These are phyloP conservation scores for Aspergillus campestris DNA, from an alignment of 495 filamentous ascomycete species.

Conservation along the genomic window DNA sequence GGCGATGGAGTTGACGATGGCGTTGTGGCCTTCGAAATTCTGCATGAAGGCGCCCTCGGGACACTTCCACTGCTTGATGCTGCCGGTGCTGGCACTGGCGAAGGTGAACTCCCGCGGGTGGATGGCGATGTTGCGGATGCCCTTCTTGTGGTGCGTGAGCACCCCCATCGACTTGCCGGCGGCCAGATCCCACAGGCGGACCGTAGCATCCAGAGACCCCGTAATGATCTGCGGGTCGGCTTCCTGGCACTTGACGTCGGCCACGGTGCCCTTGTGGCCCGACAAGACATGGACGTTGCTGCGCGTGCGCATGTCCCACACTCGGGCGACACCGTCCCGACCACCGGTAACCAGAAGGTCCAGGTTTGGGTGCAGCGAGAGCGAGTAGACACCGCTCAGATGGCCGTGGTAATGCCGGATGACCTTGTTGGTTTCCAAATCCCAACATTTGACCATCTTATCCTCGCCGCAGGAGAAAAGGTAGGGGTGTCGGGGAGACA, in stretches of 20 bases:
- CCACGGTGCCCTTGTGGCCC: constrained; percentile 84
- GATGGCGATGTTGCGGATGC: constrained; percentile 73
- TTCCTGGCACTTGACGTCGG: constrained; percentile 87
- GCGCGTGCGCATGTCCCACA: constrained; percentile 98
- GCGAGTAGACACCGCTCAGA: constrained; percentile 88
- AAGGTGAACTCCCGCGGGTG: constrained; percentile 97
- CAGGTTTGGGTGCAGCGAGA: constrained; percentile 84
- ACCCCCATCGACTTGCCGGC: constrained; percentile 95
- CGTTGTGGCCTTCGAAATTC: constrained; percentile 95
- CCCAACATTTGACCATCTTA: constrained; percentile 99
- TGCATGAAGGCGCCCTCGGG: constrained; percentile 99
- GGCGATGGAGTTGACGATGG: constrained; percentile 89
- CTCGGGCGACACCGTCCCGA: constrained; percentile 84
- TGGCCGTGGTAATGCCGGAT: constrained; percentile 98
- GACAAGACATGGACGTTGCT: constrained; percentile 89
- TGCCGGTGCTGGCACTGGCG: constrained; percentile 78
- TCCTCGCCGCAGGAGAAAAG: constrained; percentile 97
- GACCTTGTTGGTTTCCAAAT: constrained; percentile 96
- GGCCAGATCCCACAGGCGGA: constrained; percentile 92
- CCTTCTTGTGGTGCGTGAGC: constrained; percentile 97
- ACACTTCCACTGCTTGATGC: constrained; percentile 99
- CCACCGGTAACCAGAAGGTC: constrained; percentile 94
- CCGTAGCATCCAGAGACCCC: constrained; percentile 81
- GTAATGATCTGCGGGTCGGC: constrained; percentile 94
- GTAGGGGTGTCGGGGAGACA: constrained; percentile 92